Conservation (phyloP, 2,329 filamentous ascomycete genomes). For the Cucurbitaria berberidis region DNA sequence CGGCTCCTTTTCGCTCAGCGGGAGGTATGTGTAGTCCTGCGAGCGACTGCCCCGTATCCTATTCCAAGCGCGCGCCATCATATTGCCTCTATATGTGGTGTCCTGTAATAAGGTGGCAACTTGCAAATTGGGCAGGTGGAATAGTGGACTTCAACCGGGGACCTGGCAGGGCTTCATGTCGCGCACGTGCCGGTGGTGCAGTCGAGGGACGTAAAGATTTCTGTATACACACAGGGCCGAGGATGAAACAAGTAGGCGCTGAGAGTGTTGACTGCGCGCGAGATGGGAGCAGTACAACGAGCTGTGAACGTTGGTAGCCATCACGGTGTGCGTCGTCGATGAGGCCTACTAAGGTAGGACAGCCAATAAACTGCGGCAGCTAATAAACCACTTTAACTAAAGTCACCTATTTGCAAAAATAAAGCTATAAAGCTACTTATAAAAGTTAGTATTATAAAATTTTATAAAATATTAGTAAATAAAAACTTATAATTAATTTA, state of each 20-base stretch:
- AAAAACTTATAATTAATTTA: too few relatives aligned
- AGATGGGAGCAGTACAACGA: not conserved
- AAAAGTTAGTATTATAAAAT: too few relatives aligned
- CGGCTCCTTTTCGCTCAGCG: constrained; percentile 39
- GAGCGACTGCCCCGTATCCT: constrained; percentile 32
- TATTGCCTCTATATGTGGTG: constrained; percentile 1
- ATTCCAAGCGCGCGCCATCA: constrained; percentile 39
- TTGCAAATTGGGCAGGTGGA: not conserved
- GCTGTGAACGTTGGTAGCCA: constrained; percentile 5
- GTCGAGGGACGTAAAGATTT: not conserved
- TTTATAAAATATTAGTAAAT: too few relatives aligned
- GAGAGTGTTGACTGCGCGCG: not conserved
- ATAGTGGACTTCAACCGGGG: not conserved
- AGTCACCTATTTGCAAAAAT: too few relatives aligned
- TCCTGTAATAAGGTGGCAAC: not conserved
- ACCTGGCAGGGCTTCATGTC: constrained; percentile 4
- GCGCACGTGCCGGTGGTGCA: not conserved
- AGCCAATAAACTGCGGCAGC: too few relatives aligned
- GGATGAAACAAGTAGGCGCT: not conserved
- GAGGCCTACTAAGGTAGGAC: too few relatives aligned
- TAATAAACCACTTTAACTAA: too few relatives aligned
- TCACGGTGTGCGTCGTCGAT: constrained; percentile 13
- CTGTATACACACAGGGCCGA: not conserved
- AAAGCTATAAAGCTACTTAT: too few relatives aligned
- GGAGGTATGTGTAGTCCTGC: constrained; percentile 36